Evolutionary conservation across 306 rosid species (phyloP).

Genomic region (Mucuna pruriens): DNA sequence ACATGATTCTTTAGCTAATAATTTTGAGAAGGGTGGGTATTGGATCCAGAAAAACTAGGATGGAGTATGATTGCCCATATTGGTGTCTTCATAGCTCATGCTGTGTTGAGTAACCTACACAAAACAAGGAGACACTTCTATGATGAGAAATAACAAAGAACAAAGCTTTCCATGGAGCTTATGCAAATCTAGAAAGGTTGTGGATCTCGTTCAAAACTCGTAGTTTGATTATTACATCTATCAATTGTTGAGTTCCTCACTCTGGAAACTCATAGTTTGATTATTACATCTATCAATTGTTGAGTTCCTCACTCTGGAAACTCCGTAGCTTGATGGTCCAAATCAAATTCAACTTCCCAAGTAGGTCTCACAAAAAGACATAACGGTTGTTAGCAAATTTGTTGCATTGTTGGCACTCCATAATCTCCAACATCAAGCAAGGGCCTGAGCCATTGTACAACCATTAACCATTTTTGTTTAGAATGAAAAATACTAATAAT

Average conservation of each 20-base stretch:
- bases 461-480: too few species aligned
- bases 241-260: background rate
- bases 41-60: conserved; percentile 25
- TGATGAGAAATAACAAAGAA: background rate
- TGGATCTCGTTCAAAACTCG: background rate
- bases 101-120: conserved; percentile 30
- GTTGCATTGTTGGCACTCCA: background rate
- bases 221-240: background rate
- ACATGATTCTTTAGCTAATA: conserved; percentile 36
- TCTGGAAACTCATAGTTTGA: background rate
- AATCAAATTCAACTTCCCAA: conserved; percentile 9
- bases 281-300: background rate
- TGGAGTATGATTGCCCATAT: conserved; percentile 36
- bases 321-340: background rate
- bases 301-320: background rate
- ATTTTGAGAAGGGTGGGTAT: conserved; percentile 31
- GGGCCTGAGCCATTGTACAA: too few species aligned
- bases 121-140: background rate
- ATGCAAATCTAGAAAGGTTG: background rate
- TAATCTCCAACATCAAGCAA: background rate
- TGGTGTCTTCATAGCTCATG: conserved; percentile 45
- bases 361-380: background rate
- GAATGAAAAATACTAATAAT: too few species aligned
- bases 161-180: background rate
- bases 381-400: background rate